Evolutionary conservation across 176 grass and related monocot genomes (phyloP).

Genomic region (Luzula sylvatica): DNA sequence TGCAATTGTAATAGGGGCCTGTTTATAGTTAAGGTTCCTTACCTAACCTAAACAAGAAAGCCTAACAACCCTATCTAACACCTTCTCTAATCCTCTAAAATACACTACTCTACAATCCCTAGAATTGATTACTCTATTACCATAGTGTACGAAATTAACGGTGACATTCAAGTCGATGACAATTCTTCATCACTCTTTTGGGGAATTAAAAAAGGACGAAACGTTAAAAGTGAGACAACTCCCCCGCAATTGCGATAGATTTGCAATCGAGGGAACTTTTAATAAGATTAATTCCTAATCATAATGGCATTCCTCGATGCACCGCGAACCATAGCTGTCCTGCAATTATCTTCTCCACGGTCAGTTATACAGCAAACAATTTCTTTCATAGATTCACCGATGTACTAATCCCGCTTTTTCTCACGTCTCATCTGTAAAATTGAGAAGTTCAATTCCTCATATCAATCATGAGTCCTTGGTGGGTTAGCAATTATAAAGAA

Average conservation of each 20-base stretch:
- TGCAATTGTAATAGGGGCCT: too few species aligned
- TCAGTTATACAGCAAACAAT: conserved; percentile 8
- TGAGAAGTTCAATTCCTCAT: conserved; percentile 21
- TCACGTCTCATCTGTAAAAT: conserved; percentile 13
- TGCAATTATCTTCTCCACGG: conserved; percentile 19
- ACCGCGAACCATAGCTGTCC: conserved; percentile 13
- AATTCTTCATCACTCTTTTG: conserved; percentile 4
- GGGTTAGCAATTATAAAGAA: conserved; percentile 8
- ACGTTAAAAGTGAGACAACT: conserved; percentile 1
- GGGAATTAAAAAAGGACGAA: conserved; percentile 11
- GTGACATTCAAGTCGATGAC: conserved; percentile 11
- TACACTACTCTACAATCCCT: too few species aligned
- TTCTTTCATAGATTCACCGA: conserved; percentile 26
- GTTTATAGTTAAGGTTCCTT: too few species aligned
- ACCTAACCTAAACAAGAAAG: too few species aligned
- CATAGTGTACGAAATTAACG: conserved; percentile 11
- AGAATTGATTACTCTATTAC: too few species aligned
- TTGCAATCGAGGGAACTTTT: conserved; percentile 7
- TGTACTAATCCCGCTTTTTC: conserved; percentile 19
- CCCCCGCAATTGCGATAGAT: conserved; percentile 4
- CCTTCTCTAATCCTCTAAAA: too few species aligned
- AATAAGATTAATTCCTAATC: conserved; percentile 1
- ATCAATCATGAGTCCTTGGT: conserved; percentile 1
- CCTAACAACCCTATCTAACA: too few species aligned
- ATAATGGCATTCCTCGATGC: conserved; percentile 14